Percentiles rank a stretch among this genome's conserved stretches.
Conservation (phyloP, 2,329 filamentous ascomycete species). For the Westerdykella aurantiaca region DNA sequence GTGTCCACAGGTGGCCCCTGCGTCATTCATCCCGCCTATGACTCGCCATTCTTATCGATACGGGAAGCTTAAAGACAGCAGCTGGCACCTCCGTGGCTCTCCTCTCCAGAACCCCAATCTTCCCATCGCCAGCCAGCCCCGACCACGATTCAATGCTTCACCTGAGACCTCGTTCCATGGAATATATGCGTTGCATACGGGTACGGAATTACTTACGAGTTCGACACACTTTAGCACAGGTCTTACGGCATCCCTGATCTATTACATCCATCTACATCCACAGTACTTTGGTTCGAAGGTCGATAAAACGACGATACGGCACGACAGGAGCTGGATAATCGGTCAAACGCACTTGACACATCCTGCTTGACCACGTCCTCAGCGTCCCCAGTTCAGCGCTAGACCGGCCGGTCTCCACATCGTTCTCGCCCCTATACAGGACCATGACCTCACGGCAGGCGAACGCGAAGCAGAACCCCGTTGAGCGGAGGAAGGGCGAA, state of each 20-base stretch:
- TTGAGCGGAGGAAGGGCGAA: slow-evolving; percentile 83
- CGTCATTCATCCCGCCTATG: slow-evolving; percentile 5
- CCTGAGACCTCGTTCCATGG: slow-evolving; percentile 26
- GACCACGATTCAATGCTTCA: slow-evolving; percentile 25
- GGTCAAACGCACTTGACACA: not conserved
- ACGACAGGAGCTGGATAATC: not conserved
- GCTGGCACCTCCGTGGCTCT: not conserved
- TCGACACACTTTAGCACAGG: slow-evolving; percentile 13
- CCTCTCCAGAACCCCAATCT: slow-evolving; percentile 2
- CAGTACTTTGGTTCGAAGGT: not conserved
- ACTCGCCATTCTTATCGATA: slow-evolving; percentile 12
- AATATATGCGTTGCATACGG: slow-evolving; percentile 16
- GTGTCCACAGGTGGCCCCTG: slow-evolving; percentile 2
- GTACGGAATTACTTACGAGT: slow-evolving; percentile 16
- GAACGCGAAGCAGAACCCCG: slow-evolving; percentile 54
- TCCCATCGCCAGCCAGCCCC: slow-evolving; percentile 12
- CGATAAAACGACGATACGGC: not conserved
- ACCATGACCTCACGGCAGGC: slow-evolving; percentile 35
- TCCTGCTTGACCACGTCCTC: slow-evolving; percentile 1
- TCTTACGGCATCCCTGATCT: slow-evolving; percentile 4
- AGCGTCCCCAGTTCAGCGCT: slow-evolving; percentile 1
- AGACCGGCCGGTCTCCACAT: not conserved
- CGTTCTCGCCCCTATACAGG: not conserved
- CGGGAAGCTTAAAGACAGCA: not conserved
- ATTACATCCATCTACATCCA: not conserved